Conservation (phyloP, 306 rosid genomes). For the Vigna angularis region DNA sequence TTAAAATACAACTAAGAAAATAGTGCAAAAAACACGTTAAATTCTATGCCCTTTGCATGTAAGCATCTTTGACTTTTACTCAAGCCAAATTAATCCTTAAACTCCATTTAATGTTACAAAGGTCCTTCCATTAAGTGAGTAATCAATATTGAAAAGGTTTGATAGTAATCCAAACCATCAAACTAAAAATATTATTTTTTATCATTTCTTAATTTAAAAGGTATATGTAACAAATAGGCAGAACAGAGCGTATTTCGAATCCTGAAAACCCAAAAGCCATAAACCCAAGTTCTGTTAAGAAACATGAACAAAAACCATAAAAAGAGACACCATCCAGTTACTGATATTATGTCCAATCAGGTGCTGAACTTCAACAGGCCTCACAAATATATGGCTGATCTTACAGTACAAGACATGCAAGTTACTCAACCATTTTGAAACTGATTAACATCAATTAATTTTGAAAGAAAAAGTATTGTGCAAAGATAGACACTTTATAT, state of each 20-base stretch:
- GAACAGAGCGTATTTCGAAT: neutral
- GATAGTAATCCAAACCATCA: neutral
- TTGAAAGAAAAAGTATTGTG: neutral
- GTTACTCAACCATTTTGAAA: neutral
- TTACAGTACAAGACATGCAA: neutral
- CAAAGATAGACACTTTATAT: neutral
- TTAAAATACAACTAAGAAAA: conserved; percentile 15
- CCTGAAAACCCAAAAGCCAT: neutral
- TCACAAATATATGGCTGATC: neutral
- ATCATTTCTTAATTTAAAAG: neutral
- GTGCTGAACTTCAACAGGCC: neutral
- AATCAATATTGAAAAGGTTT: neutral
- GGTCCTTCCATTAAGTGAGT: neutral
- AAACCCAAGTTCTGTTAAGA: conserved; percentile 1
- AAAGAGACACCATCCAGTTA: neutral
- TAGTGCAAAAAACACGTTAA: neutral
- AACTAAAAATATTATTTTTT: neutral
- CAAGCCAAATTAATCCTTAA: neutral
- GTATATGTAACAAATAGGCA: neutral
- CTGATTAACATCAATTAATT: neutral
- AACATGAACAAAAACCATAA: neutral
- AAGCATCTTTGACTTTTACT: neutral
- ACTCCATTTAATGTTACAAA: neutral
- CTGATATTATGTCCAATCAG: neutral
- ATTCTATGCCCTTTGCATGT: neutral